Conservation (phyloP, 306 rosid species). For the Prunus dulcis region DNA sequence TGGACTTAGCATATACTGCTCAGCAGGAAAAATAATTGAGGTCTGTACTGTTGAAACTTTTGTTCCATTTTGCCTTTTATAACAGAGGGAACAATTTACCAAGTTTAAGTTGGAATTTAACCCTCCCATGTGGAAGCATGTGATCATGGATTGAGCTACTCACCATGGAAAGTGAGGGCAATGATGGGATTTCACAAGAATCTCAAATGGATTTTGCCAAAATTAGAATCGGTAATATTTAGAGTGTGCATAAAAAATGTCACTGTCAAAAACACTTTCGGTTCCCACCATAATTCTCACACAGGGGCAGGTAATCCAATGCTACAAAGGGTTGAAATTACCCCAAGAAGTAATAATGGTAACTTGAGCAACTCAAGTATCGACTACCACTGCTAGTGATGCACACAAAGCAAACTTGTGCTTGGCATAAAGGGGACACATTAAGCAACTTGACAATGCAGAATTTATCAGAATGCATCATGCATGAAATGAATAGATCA, state of each 20-base stretch:
- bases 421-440: not conserved
- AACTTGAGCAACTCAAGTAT: not conserved
- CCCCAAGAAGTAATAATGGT: not conserved
- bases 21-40: slow-evolving; percentile 7
- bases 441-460: not conserved
- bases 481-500: not conserved
- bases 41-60: not conserved
- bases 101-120: slow-evolving; percentile 1
- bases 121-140: not conserved
- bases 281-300: not conserved
- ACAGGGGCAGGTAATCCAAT: slow-evolving; percentile 1
- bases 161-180: not conserved
- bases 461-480: not conserved
- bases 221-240: not conserved
- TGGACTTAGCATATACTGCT: slow-evolving; percentile 7
- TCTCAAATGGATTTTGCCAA: not conserved
- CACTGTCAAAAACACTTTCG: slow-evolving; percentile 6
- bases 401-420: not conserved
- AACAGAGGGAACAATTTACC: slow-evolving; percentile 3
- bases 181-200: not conserved
- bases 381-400: not conserved
- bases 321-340: not conserved
- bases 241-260: not conserved
- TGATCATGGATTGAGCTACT: not conserved
- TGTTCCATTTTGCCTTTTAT: not conserved